Evolutionary conservation across 208 protist species (phyloP).

Genomic region (Leishmania mexicana): DNA sequence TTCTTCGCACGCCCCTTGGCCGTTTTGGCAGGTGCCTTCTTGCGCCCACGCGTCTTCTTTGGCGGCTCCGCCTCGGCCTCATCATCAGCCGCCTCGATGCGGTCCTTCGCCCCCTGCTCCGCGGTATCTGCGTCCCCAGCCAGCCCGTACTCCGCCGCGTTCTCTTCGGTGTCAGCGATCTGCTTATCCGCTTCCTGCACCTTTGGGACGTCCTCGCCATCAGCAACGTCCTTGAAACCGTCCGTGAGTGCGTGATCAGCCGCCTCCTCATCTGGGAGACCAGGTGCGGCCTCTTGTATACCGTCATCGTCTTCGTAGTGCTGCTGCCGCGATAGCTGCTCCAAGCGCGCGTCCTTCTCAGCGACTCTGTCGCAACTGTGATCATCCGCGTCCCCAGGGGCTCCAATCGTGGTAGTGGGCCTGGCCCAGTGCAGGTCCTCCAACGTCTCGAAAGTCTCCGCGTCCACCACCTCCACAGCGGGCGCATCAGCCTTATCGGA

Average conservation of each 20-base stretch:
- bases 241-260: background rate
- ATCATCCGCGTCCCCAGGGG: background rate
- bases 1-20: background rate
- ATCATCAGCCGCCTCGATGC: background rate
- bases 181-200: background rate
- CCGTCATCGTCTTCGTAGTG: background rate
- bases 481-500: slow-evolving; percentile 1
- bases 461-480: background rate
- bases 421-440: slow-evolving; percentile 11
- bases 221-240: background rate
- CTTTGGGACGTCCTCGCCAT: background rate
- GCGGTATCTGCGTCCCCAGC: background rate
- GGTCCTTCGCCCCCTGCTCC: background rate
- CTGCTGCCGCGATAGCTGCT: background rate
- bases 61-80: background rate
- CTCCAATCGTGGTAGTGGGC: slow-evolving; percentile 14
- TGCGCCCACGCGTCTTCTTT: background rate
- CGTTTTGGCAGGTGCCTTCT: background rate
- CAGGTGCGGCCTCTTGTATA: background rate
- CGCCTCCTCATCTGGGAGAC: background rate
- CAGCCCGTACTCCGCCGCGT: background rate
- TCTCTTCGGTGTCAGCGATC: background rate
- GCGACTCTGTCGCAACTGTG: background rate
- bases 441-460: background rate
- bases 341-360: background rate